Base-by-base conservation (phyloP, 208 protist genomes). In the Trypanosoma mega region DNA sequence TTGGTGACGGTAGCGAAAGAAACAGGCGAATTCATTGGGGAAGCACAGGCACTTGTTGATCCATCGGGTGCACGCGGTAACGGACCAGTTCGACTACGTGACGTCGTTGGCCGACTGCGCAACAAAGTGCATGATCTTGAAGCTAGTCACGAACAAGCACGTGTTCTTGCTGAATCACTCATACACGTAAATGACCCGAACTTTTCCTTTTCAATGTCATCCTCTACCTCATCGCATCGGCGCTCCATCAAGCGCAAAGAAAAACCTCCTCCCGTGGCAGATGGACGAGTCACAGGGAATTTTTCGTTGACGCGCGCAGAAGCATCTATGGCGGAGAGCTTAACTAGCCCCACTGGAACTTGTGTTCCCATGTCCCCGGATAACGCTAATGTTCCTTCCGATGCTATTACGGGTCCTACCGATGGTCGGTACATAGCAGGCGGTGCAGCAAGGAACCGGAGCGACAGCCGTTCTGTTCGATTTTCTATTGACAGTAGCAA, bases 21-120 rank as follows among this genome's bases (percentile, higher is more conserved):
- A 37, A 68, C 63, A 18, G 45, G 63, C 29, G 43, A 54, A 2
- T 59, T 53, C 20, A 68, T 68, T 11, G 46, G 14, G 30, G 63
- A 58, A 2, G 36, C 59, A 11, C 52, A 47, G 2, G 29, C 26
- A 21, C 7, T 68, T 8, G 9, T 68, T 29, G 43, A 45, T 18
- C 46, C 45, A 11, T 16, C 29, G 3, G 45, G 31, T 3, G 30
- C 33, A 20, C 45, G 45, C 23, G 34, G 12, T 12, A 5, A 14
- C 12, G 33, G 30, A 3, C 45, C 31, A 7, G n/a, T 44, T n/a
- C 43, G 46, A 3, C 56, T 63, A 20, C 56, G 56, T 31, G 46
- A 63, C 24, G 18, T 63, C 9, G 20, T 63, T 11, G 30, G 45
- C 8, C 39, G 30, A 3, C 20, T 57, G 18, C 12, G 41, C 9